These are phyloP conservation scores for Elaeagnus macrophylla DNA, from an alignment of 306 rosid species.

Conservation along the genomic window DNA sequence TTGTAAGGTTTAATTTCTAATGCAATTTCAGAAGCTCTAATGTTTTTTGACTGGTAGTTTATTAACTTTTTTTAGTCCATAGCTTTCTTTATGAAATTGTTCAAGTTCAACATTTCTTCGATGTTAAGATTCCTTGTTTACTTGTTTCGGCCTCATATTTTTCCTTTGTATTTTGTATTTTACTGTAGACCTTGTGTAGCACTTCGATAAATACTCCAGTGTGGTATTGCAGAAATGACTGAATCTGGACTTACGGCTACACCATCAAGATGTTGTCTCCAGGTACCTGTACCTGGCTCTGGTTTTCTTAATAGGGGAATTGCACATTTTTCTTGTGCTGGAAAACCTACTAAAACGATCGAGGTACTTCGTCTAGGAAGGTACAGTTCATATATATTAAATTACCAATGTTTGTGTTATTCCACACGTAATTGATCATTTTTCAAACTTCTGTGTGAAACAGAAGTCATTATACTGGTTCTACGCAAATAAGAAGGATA, in stretches of 20 bases:
- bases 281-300: slow-evolving; percentile 24
- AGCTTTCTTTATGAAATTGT: neutral
- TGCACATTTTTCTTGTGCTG: slow-evolving; percentile 19
- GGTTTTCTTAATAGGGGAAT: slow-evolving; percentile 20
- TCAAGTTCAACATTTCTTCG: neutral
- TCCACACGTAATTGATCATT: neutral
- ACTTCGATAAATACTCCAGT: neutral
- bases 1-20: too few species aligned
- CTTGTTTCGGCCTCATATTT: neutral
- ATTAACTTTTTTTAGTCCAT: neutral
- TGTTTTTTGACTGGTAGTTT: neutral
- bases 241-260: slow-evolving; percentile 46
- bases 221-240: slow-evolving; percentile 27
- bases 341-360: slow-evolving; percentile 21
- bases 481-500: slow-evolving; percentile 21
- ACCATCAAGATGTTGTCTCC: slow-evolving; percentile 51
- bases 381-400: slow-evolving; percentile 25
- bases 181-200: slow-evolving; percentile 1
- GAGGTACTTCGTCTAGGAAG: slow-evolving; percentile 34
- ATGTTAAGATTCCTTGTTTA: neutral
- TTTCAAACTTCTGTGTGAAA: neutral
- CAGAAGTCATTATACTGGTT: slow-evolving; percentile 28
- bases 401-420: slow-evolving; percentile 12
- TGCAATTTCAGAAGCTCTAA: neutral
- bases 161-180: neutral